Evolutionary conservation across 148 eudicot genomes (phyloP), one percentile per base, ranked within the genome.

Genomic region (Camellia lanceoleosa): DNA sequence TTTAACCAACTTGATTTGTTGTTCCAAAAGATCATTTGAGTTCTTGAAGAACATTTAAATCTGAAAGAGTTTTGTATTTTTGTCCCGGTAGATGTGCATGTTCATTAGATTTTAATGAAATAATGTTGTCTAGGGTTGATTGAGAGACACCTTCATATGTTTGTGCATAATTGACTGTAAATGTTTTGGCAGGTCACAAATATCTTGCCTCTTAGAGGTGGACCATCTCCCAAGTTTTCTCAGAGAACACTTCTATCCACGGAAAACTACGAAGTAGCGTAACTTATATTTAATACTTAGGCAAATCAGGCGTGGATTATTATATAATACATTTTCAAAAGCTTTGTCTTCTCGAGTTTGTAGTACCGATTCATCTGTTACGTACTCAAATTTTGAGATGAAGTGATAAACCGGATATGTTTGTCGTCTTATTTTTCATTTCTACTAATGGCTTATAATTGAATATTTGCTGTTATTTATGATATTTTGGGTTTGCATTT

Each of bases 211-310:
- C 79, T 91, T 73, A 94, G 78, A 85, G 95, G 95, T 51, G 98
- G 95, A 51, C 70, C 94, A 1, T 88, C 93, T 74, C 99, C 98
- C 3, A 94, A 88, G 87, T 92, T 83, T 82, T 68, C 93, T 14
- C 95, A 93, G 84, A 89, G 93, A 80, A 86, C 90, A 67, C 83
- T 86, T 83, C 90, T 93, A 9, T 71, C 71, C 60, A 87, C 99
- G 2, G 99, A 95, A 71, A 93, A 87, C 73, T 95, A 92, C 87
- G 95, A 91, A 86, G 95, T 96, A 56, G 95, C 88, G 62, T 94
- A 87, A 90, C 19, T 19, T 46, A 10, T 46, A 58, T 6, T 30
- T 59, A 12, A 5, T 14, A 15, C 55, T 4, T 16, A 43, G 16
- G 30, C 9, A 59, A 58, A 43, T 7, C n/a, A 51, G 67, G 42